Evolutionary conservation across 2,329 filamentous ascomycete species (phyloP), one percentile per base, ranked within the genome.

Genomic region (Penicillium sp.): DNA sequence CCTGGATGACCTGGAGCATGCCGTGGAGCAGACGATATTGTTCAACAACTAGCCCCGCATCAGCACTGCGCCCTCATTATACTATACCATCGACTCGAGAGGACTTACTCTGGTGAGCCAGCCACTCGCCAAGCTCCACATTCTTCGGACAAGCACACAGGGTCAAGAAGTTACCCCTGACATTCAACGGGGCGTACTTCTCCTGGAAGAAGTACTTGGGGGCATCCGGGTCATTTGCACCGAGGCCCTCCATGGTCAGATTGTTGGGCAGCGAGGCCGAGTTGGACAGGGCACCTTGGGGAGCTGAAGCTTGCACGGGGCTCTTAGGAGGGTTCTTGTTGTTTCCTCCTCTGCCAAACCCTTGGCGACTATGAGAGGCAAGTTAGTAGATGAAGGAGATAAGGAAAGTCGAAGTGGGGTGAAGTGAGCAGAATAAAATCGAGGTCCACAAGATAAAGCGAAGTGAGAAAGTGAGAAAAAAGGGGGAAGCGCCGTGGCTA

Each of bases 141-240:
- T 93, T 90, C 74, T 91, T 90, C 18, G 91, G 91, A 64, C 90
- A 86, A 40, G 89, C 89, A 61, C 90, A 94, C 49, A 97, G 73
- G 9, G 91, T 96, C 85, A 95, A 89, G 67, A 97, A 96, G 74
- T 96, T 97, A 49, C 91, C 91, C 74, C 91, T 95, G 63, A 96
- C 90, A 56, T 95, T 95, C 63, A 95, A 83, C 65, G 85, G 87
- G 44, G 86, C 84, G 50, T 75, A 75, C 59, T 74, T 75, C 62
- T 76, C 73, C 55, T 73, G 70, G 54, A 76, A 74, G 56, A 75
- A 76, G 57, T 74, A 75, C 55, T 75, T 76, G 27, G 69, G 67
- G n/a, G 67, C 61, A 55, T 69, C 65, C 46, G 73, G 68, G 27
- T 69, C 67, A 52, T 70, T 70, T 31, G 53, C 56, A 44, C 59